Evolutionary conservation across 768 basidiomycete species (phyloP).

Genomic region (Leccinum barrowsii): DNA sequence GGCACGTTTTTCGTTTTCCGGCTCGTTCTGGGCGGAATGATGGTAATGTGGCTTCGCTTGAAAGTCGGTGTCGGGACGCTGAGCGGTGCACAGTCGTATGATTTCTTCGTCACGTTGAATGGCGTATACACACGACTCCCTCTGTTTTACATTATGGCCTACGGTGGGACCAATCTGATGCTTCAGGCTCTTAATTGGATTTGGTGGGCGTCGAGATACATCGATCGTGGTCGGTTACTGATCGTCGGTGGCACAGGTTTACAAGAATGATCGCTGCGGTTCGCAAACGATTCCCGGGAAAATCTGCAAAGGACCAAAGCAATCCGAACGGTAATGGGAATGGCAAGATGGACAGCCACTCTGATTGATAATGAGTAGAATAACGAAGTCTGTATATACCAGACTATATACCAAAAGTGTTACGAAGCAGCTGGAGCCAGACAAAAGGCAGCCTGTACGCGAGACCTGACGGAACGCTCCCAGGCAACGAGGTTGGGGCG

Average conservation of each 20-base stretch:
- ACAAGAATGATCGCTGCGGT: conserved; percentile 68
- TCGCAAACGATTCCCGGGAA: conserved; percentile 52
- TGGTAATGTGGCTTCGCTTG: conserved; percentile 20
- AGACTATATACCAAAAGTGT: conserved; percentile 11
- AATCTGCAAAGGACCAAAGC: conserved; percentile 12
- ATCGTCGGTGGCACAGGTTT: conserved; percentile 42
- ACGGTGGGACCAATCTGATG: conserved; percentile 56
- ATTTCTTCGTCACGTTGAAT: conserved; percentile 61
- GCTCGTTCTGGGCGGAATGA: conserved; percentile 64
- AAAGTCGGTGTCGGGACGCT: not conserved
- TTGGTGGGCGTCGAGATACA: conserved; percentile 49
- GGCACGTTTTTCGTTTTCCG: conserved; percentile 66
- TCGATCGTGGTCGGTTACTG: not conserved
- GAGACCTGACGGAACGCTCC: conserved; percentile 65
- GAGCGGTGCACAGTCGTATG: conserved; percentile 47
- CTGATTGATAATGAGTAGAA: not conserved
- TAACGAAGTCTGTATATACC: conserved; percentile 2
- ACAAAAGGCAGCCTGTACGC: conserved; percentile 53
- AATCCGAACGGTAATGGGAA: conserved; percentile 16
- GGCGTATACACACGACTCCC: conserved; percentile 54
- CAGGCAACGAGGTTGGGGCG: conserved; percentile 77
- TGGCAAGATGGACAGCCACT: conserved; percentile 12
- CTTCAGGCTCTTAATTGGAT: conserved; percentile 75
- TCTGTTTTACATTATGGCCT: conserved; percentile 45
- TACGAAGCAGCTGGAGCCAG: conserved; percentile 5